Conservation (phyloP, 495 filamentous ascomycete species). For the Cairneyella variabilis region DNA sequence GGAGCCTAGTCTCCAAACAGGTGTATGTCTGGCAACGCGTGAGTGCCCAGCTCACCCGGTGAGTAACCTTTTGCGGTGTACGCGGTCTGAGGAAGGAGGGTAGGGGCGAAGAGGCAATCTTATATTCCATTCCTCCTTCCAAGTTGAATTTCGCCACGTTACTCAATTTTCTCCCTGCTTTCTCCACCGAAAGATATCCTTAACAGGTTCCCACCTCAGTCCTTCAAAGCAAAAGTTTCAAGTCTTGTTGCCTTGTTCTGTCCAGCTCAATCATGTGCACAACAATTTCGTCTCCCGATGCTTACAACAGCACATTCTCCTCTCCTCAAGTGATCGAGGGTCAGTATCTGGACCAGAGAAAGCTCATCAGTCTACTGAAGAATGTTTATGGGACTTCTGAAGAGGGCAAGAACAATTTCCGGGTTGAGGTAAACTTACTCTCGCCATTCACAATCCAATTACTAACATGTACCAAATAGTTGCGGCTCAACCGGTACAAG, state of each 20-base stretch:
- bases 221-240: neutral
- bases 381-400: constrained; percentile 9
- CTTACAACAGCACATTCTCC: neutral
- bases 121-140: neutral
- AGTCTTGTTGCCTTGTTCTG: neutral
- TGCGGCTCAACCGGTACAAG: constrained; percentile 18
- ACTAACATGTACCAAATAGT: neutral
- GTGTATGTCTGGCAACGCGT: too few relatives aligned
- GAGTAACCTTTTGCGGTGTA: neutral
- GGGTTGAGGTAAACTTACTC: constrained; percentile 6
- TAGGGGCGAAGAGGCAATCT: too few relatives aligned
- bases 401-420: constrained; percentile 12
- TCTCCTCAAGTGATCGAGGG: constrained; percentile 14
- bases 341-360: constrained; percentile 15
- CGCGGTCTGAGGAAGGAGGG: neutral
- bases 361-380: constrained; percentile 7
- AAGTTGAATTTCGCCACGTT: neutral
- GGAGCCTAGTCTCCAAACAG: too few relatives aligned
- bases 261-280: neutral
- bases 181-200: neutral
- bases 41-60: too few relatives aligned
- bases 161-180: neutral
- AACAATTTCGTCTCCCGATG: neutral
- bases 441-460: neutral
- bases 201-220: neutral